These are phyloP conservation scores for Daldinia sp. DNA, from an alignment of 2,329 filamentous ascomycete species.

Conservation along the genomic window DNA sequence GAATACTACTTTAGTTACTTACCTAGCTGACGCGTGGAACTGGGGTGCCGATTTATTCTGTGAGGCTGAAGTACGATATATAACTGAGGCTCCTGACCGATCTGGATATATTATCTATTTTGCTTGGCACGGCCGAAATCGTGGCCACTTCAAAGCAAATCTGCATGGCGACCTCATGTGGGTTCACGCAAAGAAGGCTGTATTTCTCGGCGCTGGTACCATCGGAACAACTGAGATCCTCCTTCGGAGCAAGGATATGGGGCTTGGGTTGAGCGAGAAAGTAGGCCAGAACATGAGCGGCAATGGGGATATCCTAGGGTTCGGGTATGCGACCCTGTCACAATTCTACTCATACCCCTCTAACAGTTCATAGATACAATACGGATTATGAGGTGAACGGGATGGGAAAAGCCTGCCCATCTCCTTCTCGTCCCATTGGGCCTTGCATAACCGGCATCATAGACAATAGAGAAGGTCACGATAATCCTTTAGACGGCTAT, in stretches of 20 bases:
- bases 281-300: constrained; percentile 73
- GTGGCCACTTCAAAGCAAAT: constrained; percentile 66
- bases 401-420: constrained; percentile 64
- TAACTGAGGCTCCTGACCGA: constrained; percentile 65
- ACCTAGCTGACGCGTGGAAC: constrained; percentile 77
- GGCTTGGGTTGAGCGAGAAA: constrained; percentile 67
- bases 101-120: constrained; percentile 73
- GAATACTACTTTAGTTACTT: constrained; percentile 74
- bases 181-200: constrained; percentile 73
- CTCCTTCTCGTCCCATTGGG: constrained; percentile 65
- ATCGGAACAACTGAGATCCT: constrained; percentile 76
- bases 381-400: constrained; percentile 67
- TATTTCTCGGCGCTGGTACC: constrained; percentile 74
- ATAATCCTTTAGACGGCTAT: constrained; percentile 70
- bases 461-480: constrained; percentile 65
- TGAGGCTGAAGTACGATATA: constrained; percentile 73
- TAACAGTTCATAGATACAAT: constrained; percentile 63
- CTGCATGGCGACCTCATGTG: constrained; percentile 72
- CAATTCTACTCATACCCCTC: constrained; percentile 5
- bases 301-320: constrained; percentile 74
- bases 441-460: constrained; percentile 74
- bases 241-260: constrained; percentile 69
- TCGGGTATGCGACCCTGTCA: constrained; percentile 61
- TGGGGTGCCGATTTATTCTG: constrained; percentile 80
- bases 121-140: constrained; percentile 71